Conservation (phyloP, 192 early-diverging fungal genomes). For the Coemansia sp. region DNA sequence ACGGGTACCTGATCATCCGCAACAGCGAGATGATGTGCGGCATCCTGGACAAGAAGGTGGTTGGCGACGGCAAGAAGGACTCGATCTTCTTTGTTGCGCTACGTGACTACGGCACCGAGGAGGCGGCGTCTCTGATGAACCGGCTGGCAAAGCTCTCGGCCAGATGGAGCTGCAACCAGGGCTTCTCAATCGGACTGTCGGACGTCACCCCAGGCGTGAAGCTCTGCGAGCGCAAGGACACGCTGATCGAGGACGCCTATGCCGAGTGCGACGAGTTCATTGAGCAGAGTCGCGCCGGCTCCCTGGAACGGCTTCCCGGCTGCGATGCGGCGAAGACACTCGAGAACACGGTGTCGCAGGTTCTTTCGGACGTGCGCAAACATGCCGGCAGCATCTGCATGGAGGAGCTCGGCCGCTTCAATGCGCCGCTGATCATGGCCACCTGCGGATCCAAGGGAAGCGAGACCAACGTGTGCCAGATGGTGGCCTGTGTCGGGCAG, state of each 20-base stretch:
- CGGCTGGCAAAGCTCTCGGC: slow-evolving; percentile 90
- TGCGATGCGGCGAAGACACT: slow-evolving; percentile 84
- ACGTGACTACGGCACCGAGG: slow-evolving; percentile 84
- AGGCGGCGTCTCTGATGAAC: slow-evolving; percentile 93
- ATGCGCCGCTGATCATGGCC: slow-evolving; percentile 98
- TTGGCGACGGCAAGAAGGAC: slow-evolving; percentile 96
- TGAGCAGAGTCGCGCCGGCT: slow-evolving; percentile 63
- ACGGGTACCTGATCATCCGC: slow-evolving; percentile 86
- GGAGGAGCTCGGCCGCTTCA: slow-evolving; percentile 90
- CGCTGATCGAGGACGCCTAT: slow-evolving; percentile 79
- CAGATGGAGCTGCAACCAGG: slow-evolving; percentile 87
- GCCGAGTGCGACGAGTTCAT: slow-evolving; percentile 83
- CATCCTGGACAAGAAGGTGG: slow-evolving; percentile 88
- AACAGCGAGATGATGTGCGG: slow-evolving; percentile 97
- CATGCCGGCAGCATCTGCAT: slow-evolving; percentile 88
- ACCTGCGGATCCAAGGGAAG: slow-evolving; percentile 99
- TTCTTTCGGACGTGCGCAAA: slow-evolving; percentile 89
- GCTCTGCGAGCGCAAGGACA: slow-evolving; percentile 77
- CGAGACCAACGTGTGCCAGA: slow-evolving; percentile 97
- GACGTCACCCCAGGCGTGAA: slow-evolving; percentile 90
- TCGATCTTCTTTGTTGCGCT: slow-evolving; percentile 92
- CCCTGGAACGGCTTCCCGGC: slow-evolving; percentile 82
- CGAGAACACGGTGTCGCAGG: slow-evolving; percentile 83
- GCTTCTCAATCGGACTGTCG: slow-evolving; percentile 98
- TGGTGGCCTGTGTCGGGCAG: slow-evolving; percentile 99